phyloP scores from a whole-genome alignment of 768 basidiomycete species.

The Collybia sp. region DNA sequence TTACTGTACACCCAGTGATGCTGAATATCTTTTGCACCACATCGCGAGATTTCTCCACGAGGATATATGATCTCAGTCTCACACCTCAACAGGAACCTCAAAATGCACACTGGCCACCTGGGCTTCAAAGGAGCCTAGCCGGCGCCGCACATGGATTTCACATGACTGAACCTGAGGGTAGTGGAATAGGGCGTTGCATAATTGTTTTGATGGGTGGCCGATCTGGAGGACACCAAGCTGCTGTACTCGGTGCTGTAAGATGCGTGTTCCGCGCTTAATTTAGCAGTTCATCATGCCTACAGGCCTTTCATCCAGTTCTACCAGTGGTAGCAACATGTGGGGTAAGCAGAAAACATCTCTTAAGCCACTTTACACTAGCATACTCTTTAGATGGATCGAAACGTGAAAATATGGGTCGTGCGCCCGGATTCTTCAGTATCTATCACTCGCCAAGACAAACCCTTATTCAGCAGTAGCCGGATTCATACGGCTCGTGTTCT shows the following conservation, averaged over 20 bases:
- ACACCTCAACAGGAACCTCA: conserved; percentile 24
- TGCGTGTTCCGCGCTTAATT: conserved; percentile 2
- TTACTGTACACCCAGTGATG: conserved; percentile 55
- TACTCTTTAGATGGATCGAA: conserved; percentile 55
- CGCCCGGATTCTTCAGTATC: conserved; percentile 29
- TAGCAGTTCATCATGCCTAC: not conserved
- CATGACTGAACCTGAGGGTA: conserved; percentile 54
- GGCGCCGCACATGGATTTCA: conserved; percentile 71
- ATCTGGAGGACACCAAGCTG: conserved; percentile 69
- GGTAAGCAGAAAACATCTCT: conserved; percentile 32
- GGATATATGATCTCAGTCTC: conserved; percentile 61
- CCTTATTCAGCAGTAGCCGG: conserved; percentile 62
- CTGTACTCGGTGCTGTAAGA: conserved; percentile 61
- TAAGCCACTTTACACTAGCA: not conserved
- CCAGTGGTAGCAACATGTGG: conserved; percentile 77
- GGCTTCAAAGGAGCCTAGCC: conserved; percentile 42
- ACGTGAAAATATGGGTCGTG: conserved; percentile 73
- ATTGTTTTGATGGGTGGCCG: conserved; percentile 63
- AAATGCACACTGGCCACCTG: conserved; percentile 61
- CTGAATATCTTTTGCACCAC: conserved; percentile 67
- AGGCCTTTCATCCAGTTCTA: conserved; percentile 66
- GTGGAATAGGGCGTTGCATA: conserved; percentile 59
- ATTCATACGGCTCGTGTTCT: conserved; percentile 64
- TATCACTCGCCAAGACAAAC: conserved; percentile 65
- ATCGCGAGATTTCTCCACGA: conserved; percentile 64